Base-by-base conservation (phyloP, 345 rosid genomes). In the Lepidium aucheri region DNA sequence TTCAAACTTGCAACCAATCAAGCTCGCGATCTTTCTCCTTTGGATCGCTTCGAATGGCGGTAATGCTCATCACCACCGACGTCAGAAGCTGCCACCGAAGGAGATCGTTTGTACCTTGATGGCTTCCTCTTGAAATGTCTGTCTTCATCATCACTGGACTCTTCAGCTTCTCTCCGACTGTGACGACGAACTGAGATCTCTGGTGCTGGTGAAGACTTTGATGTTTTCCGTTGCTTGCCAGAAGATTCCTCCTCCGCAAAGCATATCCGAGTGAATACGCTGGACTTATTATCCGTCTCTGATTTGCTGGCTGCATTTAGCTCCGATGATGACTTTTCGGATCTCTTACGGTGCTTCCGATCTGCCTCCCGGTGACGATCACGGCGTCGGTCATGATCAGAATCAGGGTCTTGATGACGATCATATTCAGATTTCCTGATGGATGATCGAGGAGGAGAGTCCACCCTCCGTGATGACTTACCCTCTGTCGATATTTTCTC, bases 111-210 rank as follows among this genome's bases (percentile, higher is more conserved):
- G 16, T 86, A 85, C 83, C 96, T 86, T 0, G 85, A 85, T 4
- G 91, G 86, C 84, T 82, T 93, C 80, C 99, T 85, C 85, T 93
- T 90, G 67, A 90, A 93, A 78, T 93, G 98, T 73, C 90, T 79
- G 43, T 90, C 97, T 39, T 90, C 97, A 10, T 72, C 76, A 41
- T 85, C 96, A 35, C 96, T 90, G 0, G 96, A 88, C 62, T 84
- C 97, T 14, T 86, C 89, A 61, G 40, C 80, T 50, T 50, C 59
- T 35, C 66, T 49, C 22, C 66, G 60, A 39, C 69, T 83, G 1
- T 65, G 67, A 9, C 57, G 53, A 59, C 67, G 76, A 60, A 1
- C 35, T 5, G 60, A 69, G 16, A 28, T 38, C 28, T 79, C 76
- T 5, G 77, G 62, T 1, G 82, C 67, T 40, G 80, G 58, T 5